phyloP scores from a whole-genome alignment of 106 monocot genomes.

The Alisma plantagoaquatica region DNA sequence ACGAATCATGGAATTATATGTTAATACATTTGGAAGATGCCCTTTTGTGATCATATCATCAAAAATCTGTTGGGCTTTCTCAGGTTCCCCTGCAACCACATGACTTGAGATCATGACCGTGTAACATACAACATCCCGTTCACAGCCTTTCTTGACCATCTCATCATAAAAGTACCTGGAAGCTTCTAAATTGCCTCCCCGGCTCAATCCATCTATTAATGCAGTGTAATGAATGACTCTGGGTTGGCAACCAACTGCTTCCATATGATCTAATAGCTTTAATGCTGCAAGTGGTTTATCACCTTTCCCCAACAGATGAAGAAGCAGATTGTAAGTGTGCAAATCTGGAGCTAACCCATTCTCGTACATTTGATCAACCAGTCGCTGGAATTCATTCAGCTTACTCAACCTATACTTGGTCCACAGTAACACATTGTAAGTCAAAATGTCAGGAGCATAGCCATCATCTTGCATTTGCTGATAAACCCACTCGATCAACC shows the following conservation, averaged over 20 bases:
- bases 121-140: conserved; percentile 81
- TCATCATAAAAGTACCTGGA: conserved; percentile 77
- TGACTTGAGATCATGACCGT: conserved; percentile 74
- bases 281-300: conserved; percentile 70
- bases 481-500: conserved; percentile 78
- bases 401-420: conserved; percentile 72
- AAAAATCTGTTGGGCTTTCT: conserved; percentile 48
- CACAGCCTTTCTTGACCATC: conserved; percentile 57
- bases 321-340: conserved; percentile 64
- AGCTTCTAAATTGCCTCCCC: conserved; percentile 65
- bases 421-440: conserved; percentile 71
- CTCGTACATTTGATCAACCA: conserved; percentile 61
- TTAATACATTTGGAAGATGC: conserved; percentile 69
- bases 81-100: conserved; percentile 44
- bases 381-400: conserved; percentile 54
- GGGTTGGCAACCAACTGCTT: conserved; percentile 42
- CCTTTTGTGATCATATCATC: conserved; percentile 53
- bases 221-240: conserved; percentile 76
- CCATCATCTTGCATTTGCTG: conserved; percentile 53
- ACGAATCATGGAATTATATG: conserved; percentile 73
- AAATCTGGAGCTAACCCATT: conserved; percentile 56
- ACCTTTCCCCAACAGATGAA: conserved; percentile 73
- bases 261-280: conserved; percentile 69
- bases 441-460: conserved; percentile 51
- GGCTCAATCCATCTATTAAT: conserved; percentile 72